Conservation (phyloP, 1,139 yeast genomes). For the Pichia cactophila region DNA sequence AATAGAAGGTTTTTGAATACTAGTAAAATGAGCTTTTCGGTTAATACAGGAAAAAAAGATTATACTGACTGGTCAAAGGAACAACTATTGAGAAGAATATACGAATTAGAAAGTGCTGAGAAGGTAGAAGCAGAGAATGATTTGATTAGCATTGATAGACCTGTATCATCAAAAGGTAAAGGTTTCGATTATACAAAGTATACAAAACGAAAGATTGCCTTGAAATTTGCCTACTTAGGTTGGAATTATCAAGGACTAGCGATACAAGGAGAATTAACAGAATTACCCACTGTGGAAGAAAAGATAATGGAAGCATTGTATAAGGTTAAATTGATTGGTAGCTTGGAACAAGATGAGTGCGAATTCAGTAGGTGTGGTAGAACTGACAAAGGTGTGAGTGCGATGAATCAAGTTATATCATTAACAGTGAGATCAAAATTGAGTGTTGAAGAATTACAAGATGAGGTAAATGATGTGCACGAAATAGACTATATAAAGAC, state of each 20-base stretch:
- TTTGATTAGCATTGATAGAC: conserved; percentile 6
- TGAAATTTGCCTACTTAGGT: conserved; percentile 81
- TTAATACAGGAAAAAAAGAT: neutral
- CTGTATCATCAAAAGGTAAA: conserved; percentile 27
- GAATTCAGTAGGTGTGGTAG: conserved; percentile 92
- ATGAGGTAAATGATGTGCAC: conserved; percentile 45
- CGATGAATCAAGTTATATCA: conserved; percentile 90
- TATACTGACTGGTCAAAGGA: conserved; percentile 33
- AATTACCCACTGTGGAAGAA: conserved; percentile 82
- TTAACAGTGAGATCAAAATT: conserved; percentile 66
- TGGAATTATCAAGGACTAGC: conserved; percentile 94
- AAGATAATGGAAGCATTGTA: conserved; percentile 63
- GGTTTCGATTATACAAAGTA: conserved; percentile 63
- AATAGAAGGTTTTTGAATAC: neutral
- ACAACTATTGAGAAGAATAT: conserved; percentile 31
- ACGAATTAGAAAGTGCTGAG: conserved; percentile 36
- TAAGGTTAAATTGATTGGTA: conserved; percentile 58
- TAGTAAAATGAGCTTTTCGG: neutral
- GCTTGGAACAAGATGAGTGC: conserved; percentile 48
- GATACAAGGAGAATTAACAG: conserved; percentile 65
- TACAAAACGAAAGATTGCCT: conserved; percentile 63
- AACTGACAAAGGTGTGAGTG: conserved; percentile 95
- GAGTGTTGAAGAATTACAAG: conserved; percentile 47
- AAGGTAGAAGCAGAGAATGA: neutral
- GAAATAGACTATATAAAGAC: conserved; percentile 76